These are phyloP conservation scores for Lolium rigidum DNA, from an alignment of 176 grass and related monocot genomes.

Conservation along the genomic window DNA sequence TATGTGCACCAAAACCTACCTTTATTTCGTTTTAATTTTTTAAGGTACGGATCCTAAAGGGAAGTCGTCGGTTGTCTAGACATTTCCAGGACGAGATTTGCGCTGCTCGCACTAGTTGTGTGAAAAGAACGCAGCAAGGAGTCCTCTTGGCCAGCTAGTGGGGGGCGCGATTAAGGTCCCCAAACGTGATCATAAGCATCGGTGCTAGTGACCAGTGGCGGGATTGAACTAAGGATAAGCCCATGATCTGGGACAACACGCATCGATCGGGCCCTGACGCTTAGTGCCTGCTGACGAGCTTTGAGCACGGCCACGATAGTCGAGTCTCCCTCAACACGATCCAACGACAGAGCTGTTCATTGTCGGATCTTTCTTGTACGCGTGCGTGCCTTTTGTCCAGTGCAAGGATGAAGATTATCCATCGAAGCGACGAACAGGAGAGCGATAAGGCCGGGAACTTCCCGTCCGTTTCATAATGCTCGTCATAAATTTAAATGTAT, in stretches of 20 bases:
- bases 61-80: too few relatives aligned
- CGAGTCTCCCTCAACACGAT: background rate
- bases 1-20: too few relatives aligned
- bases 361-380: background rate
- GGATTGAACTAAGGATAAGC: conserved; percentile 36
- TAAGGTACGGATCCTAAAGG: too few relatives aligned
- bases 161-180: background rate
- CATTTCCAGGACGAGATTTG: too few relatives aligned
- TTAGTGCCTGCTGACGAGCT: conserved; percentile 16
- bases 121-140: background rate
- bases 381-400: background rate
- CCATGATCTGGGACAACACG: conserved; percentile 39
- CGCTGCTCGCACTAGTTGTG: background rate
- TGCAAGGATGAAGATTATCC: background rate
- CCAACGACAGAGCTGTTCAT: background rate
- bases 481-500: too few relatives aligned
- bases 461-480: too few relatives aligned
- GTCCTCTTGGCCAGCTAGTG: background rate
- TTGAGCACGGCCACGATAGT: background rate
- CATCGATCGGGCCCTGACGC: conserved; percentile 54
- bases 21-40: too few relatives aligned
- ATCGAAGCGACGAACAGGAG: conserved; percentile 8
- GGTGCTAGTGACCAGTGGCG: background rate
- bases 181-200: conserved; percentile 40
- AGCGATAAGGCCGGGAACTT: background rate